These are phyloP conservation scores for Carallia brachiata DNA, from an alignment of 345 rosid genomes.

Conservation along the genomic window DNA sequence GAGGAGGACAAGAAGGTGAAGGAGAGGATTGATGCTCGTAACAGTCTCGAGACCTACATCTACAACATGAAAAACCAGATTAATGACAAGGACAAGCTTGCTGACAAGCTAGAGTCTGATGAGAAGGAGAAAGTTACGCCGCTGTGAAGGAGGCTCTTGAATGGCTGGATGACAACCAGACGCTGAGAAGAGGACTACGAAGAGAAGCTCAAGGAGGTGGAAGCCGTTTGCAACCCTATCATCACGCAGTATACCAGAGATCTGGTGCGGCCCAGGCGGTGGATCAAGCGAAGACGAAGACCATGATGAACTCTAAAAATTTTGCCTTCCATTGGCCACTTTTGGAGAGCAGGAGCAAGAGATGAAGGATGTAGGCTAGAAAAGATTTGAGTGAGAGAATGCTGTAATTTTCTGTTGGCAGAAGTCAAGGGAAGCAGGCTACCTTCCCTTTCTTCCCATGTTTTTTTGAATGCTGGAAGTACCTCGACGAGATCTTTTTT, in stretches of 20 bases:
- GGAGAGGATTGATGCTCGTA: slow-evolving; percentile 90
- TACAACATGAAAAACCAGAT: slow-evolving; percentile 98
- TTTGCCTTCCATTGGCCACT: not conserved
- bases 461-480: slow-evolving; percentile 19
- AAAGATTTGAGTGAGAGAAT: slow-evolving; percentile 13
- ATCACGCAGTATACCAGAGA: slow-evolving; percentile 76
- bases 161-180: slow-evolving; percentile 93
- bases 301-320: slow-evolving; percentile 58
- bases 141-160: slow-evolving; percentile 92
- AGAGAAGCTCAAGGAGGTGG: slow-evolving; percentile 95
- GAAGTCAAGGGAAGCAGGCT: slow-evolving; percentile 16
- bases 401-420: slow-evolving; percentile 33
- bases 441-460: slow-evolving; percentile 18
- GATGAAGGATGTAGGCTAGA: slow-evolving; percentile 19
- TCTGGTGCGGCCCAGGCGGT: slow-evolving; percentile 74
- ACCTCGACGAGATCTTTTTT: not conserved
- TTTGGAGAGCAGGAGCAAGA: slow-evolving; percentile 6
- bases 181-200: slow-evolving; percentile 89
- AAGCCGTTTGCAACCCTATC: slow-evolving; percentile 91
- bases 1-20: slow-evolving; percentile 96
- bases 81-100: slow-evolving; percentile 88
- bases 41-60: slow-evolving; percentile 77
- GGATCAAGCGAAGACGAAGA: slow-evolving; percentile 45
- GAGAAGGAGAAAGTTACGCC: slow-evolving; percentile 83
- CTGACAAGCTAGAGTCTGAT: slow-evolving; percentile 82